Evolutionary conservation across 768 basidiomycete genomes (phyloP), one percentile per base, ranked within the genome.

Genomic region (Russula brevipes): DNA sequence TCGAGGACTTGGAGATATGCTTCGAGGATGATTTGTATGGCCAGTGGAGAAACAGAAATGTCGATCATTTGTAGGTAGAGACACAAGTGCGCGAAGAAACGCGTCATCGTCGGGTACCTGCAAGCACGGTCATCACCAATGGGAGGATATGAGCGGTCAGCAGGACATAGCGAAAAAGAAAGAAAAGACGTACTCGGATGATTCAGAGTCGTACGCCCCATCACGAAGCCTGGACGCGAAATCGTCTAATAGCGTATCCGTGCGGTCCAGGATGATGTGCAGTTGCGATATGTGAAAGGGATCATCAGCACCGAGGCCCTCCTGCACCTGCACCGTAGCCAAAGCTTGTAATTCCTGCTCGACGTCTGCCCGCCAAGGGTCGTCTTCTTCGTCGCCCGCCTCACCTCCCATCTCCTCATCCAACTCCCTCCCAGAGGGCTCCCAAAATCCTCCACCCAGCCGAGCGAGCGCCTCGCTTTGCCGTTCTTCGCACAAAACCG

Each of bases 81-180:
- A 66, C 92, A 92, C 30, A 98, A 77, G 71, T 99, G 96, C 0
- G 94, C 89, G 70, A 96, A 97, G 77, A 98, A 99, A 4, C 94
- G 87, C 50, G 84, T 85, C 79, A 91, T 81, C 0, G 82, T 79
- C 0, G 85, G 78, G 69, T 88, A 89, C 66, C 88, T 90, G 60
- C 38, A n/a, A n/a, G 17, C 6, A 4, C 24, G 1, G 59, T 55
- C 35, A 61, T 50, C 33, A 14, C 61, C 60, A 62, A 51, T 38
- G 9, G 5, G n/a, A 17, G 24, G 1, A 12, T 66, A 3, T 60
- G 33, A 35, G 42, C 5, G 24, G 46, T 54, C 44, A 41, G 63
- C 39, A 74, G 58, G 3, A 74, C 66, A 12, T 38, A 44, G 35
- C 9, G 30, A 31, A 55, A 9, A 35, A 4, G n/a, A 56, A 53